phyloP scores from a whole-genome alignment of 139 green algal genomes.

The Choricystis sp. region DNA sequence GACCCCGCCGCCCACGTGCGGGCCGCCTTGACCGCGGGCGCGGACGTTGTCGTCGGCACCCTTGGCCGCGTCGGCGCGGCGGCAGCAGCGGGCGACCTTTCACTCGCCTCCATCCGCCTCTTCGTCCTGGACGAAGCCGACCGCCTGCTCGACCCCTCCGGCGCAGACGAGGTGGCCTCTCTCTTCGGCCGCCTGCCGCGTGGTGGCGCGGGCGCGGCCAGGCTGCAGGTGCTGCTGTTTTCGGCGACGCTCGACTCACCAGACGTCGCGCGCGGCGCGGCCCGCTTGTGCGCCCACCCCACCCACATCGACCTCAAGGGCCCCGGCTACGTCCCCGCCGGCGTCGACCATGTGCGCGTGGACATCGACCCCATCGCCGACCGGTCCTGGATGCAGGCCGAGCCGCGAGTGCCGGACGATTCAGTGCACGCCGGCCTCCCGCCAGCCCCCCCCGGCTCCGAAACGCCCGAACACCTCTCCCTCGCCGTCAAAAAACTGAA shows the following conservation, averaged over 20 bases:
- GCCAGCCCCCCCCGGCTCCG: not conserved
- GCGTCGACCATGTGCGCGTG: conserved; percentile 56
- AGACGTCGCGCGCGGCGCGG: conserved; percentile 38
- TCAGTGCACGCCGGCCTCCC: conserved; percentile 26
- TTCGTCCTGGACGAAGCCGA: conserved; percentile 79
- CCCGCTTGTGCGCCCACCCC: conserved; percentile 48
- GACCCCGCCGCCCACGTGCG: conserved; percentile 20
- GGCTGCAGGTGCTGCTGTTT: conserved; percentile 71
- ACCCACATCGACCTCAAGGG: conserved; percentile 67
- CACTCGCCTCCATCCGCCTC: conserved; percentile 38
- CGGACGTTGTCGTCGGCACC: conserved; percentile 59
- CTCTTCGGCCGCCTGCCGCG: conserved; percentile 51
- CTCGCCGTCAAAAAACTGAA: conserved; percentile 62
- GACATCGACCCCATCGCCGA: conserved; percentile 41
- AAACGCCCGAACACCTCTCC: conserved; percentile 21
- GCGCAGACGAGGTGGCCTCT: conserved; percentile 46
- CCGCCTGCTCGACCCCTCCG: conserved; percentile 40
- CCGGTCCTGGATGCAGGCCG: conserved; percentile 42
- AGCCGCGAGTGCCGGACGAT: conserved; percentile 47
- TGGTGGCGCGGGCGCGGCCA: conserved; percentile 20
- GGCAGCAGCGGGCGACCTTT: conserved; percentile 49
- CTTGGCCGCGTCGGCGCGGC: conserved; percentile 52
- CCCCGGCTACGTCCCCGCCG: not conserved
- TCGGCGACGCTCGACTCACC: conserved; percentile 63
- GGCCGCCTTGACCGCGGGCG: conserved; percentile 27